Evolutionary conservation across 768 basidiomycete species (phyloP), one percentile per base, ranked within the genome.

Genomic region (Trametes cinnabarina): DNA sequence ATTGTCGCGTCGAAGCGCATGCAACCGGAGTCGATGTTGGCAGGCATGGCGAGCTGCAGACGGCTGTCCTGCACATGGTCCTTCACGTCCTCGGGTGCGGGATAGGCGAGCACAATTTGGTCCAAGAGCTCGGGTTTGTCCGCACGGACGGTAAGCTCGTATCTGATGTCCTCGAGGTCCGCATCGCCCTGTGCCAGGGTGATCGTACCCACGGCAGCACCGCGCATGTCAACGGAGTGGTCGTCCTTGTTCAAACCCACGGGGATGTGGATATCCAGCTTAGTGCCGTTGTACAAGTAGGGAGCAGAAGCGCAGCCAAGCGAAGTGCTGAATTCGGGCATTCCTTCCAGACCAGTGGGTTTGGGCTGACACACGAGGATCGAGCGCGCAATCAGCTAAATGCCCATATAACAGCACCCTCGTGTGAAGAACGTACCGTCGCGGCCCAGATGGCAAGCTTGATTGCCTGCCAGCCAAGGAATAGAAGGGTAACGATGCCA

Each of bases 1-100:
- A 84, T 68, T 25, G 72, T 77, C 55, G 82, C 69, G 68, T 85
- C 84, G 68, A 76, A 85, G 42, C 82, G 81, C 64, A 83, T 75
- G 72, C 84, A 86, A 19, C 71, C 64, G 10, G 32, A 23, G 17
- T 22, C 25, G 43, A 66, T 57, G 55, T 70, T 47, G 12, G 57
- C 48, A 1, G 79, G 75, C 6, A 79, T 80, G 14, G 68, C 56
- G 22, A 84, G 66, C 43, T 70, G 63, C 32, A 80, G 44, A 23
- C 72, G 72, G 65, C 79, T 79, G 59, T 66, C 65, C 20, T 63
- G 58, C 41, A 76, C 61, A 5, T 62, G 64, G 4, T 71, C 70
- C 23, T 68, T 65, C 30, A 68, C 66, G 6, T 74, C 69, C 26
- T 74, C 67, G 14, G 64, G 63, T 2, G 74, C 66, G 2, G 78